Evolutionary conservation across 2,329 filamentous ascomycete species (phyloP).

Genomic region (Pseudogymnoascus sp.): DNA sequence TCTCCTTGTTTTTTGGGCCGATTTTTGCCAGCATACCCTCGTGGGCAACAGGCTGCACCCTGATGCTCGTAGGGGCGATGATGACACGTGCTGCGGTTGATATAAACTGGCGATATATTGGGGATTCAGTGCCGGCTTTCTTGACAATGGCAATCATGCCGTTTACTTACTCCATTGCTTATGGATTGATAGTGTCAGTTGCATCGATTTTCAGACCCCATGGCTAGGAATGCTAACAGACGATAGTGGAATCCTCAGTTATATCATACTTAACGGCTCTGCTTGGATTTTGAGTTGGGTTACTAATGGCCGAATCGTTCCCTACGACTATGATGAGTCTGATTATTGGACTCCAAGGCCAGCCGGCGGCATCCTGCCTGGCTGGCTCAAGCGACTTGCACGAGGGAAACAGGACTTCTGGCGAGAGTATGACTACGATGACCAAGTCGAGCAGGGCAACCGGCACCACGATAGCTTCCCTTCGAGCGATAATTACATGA

Average conservation of each 20-base stretch:
- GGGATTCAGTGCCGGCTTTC: constrained; percentile 78
- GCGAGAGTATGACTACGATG: constrained; percentile 35
- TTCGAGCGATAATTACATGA: neutral
- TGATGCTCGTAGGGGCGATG: constrained; percentile 77
- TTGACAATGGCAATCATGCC: constrained; percentile 80
- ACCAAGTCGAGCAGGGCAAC: neutral
- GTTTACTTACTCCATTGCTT: constrained; percentile 82
- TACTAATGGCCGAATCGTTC: constrained; percentile 62
- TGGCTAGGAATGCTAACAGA: neutral
- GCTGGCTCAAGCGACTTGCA: constrained; percentile 59
- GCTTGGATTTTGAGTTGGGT: constrained; percentile 62
- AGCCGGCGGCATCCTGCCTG: constrained; percentile 67
- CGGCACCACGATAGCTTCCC: neutral
- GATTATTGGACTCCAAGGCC: constrained; percentile 76
- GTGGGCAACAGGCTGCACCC: constrained; percentile 80
- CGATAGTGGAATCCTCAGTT: constrained; percentile 59
- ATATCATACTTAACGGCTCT: constrained; percentile 65
- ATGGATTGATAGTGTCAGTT: constrained; percentile 61
- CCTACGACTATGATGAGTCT: constrained; percentile 66
- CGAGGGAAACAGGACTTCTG: constrained; percentile 70
- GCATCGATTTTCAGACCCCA: neutral
- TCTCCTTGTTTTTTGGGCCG: constrained; percentile 80
- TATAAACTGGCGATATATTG: constrained; percentile 84
- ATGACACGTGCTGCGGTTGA: constrained; percentile 72
- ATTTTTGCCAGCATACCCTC: constrained; percentile 85